These are phyloP conservation scores for Sutorius eximius DNA, from an alignment of 1,284 basidiomycete genomes.

Conservation along the genomic window DNA sequence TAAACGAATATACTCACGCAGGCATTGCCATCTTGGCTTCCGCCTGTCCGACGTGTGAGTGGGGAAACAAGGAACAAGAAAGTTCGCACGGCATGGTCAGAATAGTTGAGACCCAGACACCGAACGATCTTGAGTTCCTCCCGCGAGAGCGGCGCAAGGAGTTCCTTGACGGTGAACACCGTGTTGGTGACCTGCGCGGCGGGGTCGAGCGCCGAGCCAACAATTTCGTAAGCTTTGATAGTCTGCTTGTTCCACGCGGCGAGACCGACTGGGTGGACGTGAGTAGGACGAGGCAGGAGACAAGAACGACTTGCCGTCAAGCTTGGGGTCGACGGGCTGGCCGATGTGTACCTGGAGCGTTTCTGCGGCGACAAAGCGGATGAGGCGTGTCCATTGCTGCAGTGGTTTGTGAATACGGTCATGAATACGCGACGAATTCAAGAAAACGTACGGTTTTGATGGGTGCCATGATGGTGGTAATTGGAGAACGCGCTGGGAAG, in stretches of 20 bases:
- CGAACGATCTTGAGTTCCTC: slow-evolving; percentile 69
- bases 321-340: slow-evolving; percentile 64
- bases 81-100: slow-evolving; percentile 67
- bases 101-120: slow-evolving; percentile 80
- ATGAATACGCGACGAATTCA: not conserved
- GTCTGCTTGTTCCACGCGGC: slow-evolving; percentile 52
- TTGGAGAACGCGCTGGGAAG: slow-evolving; percentile 7
- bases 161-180: slow-evolving; percentile 64
- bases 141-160: slow-evolving; percentile 69
- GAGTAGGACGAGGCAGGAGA: not conserved
- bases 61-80: not conserved
- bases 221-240: slow-evolving; percentile 69
- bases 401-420: slow-evolving; percentile 4
- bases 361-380: slow-evolving; percentile 81
- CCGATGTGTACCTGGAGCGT: slow-evolving; percentile 74
- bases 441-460: slow-evolving; percentile 51
- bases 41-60: slow-evolving; percentile 41
- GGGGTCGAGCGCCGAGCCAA: slow-evolving; percentile 65
- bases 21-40: slow-evolving; percentile 66
- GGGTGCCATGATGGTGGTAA: slow-evolving; percentile 49
- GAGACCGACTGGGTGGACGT: slow-evolving; percentile 56
- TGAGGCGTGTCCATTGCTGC: slow-evolving; percentile 77
- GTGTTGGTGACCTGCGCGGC: slow-evolving; percentile 60
- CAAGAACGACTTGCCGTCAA: slow-evolving; percentile 54
- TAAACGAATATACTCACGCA: slow-evolving; percentile 42